Conservation (phyloP, 768 basidiomycete species). For the Suillus alpinus region DNA sequence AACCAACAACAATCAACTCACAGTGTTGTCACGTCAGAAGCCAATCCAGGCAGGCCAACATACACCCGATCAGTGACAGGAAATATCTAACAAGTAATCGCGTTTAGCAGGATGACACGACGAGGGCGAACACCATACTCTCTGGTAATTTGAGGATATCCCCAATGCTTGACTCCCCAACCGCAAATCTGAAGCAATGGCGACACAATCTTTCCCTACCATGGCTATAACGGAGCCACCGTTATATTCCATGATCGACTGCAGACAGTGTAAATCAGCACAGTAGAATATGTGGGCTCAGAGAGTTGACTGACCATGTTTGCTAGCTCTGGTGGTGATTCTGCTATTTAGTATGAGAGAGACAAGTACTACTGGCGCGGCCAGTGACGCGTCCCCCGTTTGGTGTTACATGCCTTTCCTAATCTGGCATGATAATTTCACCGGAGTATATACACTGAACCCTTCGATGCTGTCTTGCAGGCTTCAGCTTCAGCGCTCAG, state of each 20-base stretch:
- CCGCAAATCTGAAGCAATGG: constrained; percentile 93
- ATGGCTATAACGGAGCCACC: constrained; percentile 99
- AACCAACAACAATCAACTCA: constrained; percentile 33
- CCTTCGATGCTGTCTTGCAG: neutral
- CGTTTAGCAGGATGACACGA: constrained; percentile 13
- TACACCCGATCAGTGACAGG: constrained; percentile 91
- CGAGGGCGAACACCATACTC: constrained; percentile 47
- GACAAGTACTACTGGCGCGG: neutral
- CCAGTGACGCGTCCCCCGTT: constrained; percentile 3
- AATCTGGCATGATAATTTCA: neutral
- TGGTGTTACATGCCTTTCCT: constrained; percentile 1
- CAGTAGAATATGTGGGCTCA: neutral
- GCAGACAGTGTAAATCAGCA: neutral
- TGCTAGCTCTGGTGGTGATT: neutral
- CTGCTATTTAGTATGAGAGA: neutral
- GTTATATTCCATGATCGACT: constrained; percentile 93
- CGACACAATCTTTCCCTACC: constrained; percentile 98
- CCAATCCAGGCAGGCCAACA: constrained; percentile 89
- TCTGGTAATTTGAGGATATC: constrained; percentile 91
- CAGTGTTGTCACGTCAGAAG: constrained; percentile 92
- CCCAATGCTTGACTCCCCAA: constrained; percentile 85
- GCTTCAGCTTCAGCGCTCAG: neutral
- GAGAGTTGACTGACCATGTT: neutral
- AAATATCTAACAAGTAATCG: constrained; percentile 66
- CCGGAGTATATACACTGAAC: too few species aligned